These are phyloP conservation scores for Diaporthe vaccinii DNA, from an alignment of 2,329 filamentous ascomycete genomes.

Conservation along the genomic window DNA sequence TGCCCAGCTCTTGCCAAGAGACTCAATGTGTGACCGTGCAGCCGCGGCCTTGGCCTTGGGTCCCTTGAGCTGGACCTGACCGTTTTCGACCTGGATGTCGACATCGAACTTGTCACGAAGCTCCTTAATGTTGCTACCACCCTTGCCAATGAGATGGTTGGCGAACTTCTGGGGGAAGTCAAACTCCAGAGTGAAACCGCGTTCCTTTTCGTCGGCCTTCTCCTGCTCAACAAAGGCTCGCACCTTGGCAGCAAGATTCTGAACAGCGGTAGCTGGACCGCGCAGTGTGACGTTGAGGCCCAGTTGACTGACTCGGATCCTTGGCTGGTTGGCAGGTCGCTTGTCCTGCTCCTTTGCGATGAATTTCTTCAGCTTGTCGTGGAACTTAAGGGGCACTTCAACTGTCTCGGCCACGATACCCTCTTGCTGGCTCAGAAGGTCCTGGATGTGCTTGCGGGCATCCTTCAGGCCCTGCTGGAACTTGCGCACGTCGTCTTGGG, in stretches of 20 bases:
- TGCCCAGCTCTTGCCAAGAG: conserved; percentile 84
- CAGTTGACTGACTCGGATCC: conserved; percentile 69
- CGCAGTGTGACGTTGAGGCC: conserved; percentile 78
- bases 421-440: conserved; percentile 72
- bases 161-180: conserved; percentile 96
- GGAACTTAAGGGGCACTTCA: conserved; percentile 74
- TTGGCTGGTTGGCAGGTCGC: conserved; percentile 69
- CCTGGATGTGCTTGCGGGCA: conserved; percentile 69
- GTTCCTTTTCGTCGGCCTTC: conserved; percentile 92
- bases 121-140: conserved; percentile 75
- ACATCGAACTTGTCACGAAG: conserved; percentile 77
- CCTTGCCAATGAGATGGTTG: conserved; percentile 83
- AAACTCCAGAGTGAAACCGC: conserved; percentile 86
- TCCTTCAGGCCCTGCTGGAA: conserved; percentile 70
- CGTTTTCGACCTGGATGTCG: conserved; percentile 90
- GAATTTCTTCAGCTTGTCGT: conserved; percentile 73
- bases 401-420: conserved; percentile 63
- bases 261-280: conserved; percentile 80
- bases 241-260: conserved; percentile 80
- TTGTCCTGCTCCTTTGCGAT: conserved; percentile 75
- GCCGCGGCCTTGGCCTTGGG: conserved; percentile 94
- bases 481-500: conserved; percentile 61
- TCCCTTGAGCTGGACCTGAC: conserved; percentile 95
- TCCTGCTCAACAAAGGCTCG: conserved; percentile 86
- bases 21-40: conserved; percentile 84